Evolutionary conservation across 257 asterid species (phyloP).

Genomic region (Solanum bukasovii): DNA sequence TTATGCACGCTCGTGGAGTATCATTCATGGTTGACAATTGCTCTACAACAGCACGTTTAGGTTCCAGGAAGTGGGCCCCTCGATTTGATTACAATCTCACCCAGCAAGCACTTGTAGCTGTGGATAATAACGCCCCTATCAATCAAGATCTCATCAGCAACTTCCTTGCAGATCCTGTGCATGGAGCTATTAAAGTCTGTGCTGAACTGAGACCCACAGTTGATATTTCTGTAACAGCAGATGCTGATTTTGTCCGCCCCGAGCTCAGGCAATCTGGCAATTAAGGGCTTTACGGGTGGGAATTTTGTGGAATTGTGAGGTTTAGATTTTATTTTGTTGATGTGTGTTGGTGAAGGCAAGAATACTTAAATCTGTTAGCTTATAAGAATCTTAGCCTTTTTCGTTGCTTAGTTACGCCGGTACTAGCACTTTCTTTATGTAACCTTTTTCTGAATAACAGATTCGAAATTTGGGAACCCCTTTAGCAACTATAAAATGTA

Average conservation of each 20-base stretch:
- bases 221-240: slow-evolving; percentile 79
- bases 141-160: slow-evolving; percentile 75
- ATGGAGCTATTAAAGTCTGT: slow-evolving; percentile 75
- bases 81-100: slow-evolving; percentile 79
- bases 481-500: background rate
- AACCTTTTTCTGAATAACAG: background rate
- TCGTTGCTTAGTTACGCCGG: background rate
- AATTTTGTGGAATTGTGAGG: background rate
- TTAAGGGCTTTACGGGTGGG: slow-evolving; percentile 4
- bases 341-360: background rate
- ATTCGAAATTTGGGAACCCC: background rate
- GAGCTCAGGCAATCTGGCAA: slow-evolving; percentile 56
- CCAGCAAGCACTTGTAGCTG: slow-evolving; percentile 86
- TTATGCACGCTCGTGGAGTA: slow-evolving; percentile 98
- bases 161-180: slow-evolving; percentile 78
- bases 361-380: background rate
- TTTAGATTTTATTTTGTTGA: background rate
- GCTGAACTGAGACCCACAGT: slow-evolving; percentile 91
- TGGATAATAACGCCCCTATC: slow-evolving; percentile 52
- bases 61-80: slow-evolving; percentile 97
- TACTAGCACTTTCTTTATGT: background rate
- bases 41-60: slow-evolving; percentile 86
- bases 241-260: slow-evolving; percentile 94
- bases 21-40: slow-evolving; percentile 98
- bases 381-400: background rate